These are phyloP conservation scores for Dioscorea dumetorum DNA, from an alignment of 106 monocot genomes.

Conservation along the genomic window DNA sequence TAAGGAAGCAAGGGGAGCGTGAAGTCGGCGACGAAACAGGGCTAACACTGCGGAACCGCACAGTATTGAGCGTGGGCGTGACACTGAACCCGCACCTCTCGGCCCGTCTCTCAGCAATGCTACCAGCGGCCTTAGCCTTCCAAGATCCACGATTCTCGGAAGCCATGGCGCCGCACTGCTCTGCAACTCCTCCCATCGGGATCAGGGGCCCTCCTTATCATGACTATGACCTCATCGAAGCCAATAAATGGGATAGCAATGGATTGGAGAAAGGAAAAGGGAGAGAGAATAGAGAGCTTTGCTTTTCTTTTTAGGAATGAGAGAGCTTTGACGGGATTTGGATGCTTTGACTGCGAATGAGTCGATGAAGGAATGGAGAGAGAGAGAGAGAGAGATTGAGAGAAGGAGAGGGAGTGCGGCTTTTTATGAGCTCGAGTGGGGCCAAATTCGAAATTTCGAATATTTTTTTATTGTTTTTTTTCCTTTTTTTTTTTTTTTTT, in stretches of 20 bases:
- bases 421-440: not conserved
- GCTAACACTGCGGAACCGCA: not conserved
- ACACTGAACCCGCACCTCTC: not conserved
- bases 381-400: not conserved
- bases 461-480: too few species aligned
- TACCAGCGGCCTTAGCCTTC: not conserved
- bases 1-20: constrained; percentile 16
- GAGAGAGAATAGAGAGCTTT: not conserved
- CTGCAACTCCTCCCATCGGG: not conserved
- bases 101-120: not conserved
- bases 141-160: not conserved
- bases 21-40: constrained; percentile 3
- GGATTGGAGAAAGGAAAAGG: not conserved
- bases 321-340: not conserved
- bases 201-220: not conserved
- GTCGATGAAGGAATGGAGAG: not conserved
- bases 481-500: too few species aligned
- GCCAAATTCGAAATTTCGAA: not conserved
- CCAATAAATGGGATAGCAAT: not conserved
- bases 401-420: not conserved
- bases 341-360: not conserved
- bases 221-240: not conserved
- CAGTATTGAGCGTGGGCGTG: not conserved
- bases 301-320: not conserved
- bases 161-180: not conserved